phyloP scores from a whole-genome alignment of 257 asterid species.

The Phtheirospermum japonicum region DNA sequence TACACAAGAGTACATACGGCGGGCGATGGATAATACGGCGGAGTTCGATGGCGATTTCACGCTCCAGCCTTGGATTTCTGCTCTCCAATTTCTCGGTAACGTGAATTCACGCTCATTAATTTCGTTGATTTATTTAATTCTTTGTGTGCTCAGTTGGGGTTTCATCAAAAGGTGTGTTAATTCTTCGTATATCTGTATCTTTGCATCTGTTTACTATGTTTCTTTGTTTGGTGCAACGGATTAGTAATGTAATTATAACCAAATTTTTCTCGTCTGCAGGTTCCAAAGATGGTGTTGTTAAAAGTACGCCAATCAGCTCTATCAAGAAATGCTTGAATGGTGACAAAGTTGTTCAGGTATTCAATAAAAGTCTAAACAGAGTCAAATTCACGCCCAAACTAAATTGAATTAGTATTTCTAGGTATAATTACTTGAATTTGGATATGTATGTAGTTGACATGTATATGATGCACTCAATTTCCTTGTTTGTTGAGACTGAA shows the following conservation, averaged over 20 bases:
- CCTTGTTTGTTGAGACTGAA: background rate
- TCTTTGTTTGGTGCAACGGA: slow-evolving; percentile 2
- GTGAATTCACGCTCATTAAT: background rate
- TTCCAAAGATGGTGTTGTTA: slow-evolving; percentile 44
- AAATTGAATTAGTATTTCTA: background rate
- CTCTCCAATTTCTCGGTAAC: slow-evolving; percentile 66
- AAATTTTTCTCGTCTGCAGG: slow-evolving; percentile 38
- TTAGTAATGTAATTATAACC: slow-evolving; percentile 19
- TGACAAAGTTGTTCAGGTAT: slow-evolving; percentile 64
- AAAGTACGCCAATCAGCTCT: slow-evolving; percentile 55
- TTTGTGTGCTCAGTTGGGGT: slow-evolving; percentile 6
- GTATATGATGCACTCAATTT: background rate
- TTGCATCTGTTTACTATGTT: background rate
- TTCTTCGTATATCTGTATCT: background rate
- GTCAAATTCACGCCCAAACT: background rate
- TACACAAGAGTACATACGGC: slow-evolving; percentile 72
- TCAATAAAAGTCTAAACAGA: slow-evolving; percentile 5
- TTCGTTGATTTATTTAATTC: background rate
- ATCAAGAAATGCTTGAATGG: slow-evolving; percentile 47
- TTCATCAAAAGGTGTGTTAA: slow-evolving; percentile 17
- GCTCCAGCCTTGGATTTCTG: slow-evolving; percentile 63
- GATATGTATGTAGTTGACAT: background rate
- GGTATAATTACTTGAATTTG: background rate
- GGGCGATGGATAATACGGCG: slow-evolving; percentile 62
- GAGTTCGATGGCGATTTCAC: slow-evolving; percentile 78